phyloP scores from a whole-genome alignment of 208 protist species.

The Borovskyia barvae region DNA sequence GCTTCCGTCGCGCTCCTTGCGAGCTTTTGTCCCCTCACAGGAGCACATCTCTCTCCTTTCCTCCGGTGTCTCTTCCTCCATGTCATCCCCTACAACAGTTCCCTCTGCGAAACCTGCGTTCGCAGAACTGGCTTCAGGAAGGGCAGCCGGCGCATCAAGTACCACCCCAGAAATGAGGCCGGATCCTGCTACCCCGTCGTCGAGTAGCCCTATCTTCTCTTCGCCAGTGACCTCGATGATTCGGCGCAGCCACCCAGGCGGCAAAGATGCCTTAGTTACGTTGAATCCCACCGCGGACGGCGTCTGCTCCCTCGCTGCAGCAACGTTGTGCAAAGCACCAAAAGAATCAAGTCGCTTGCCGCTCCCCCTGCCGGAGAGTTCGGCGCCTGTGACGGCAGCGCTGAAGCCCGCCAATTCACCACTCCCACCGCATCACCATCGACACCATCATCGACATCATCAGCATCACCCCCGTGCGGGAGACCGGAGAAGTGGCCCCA shows the following conservation, averaged over 20 bases:
- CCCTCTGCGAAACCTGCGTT: slow-evolving; percentile 12
- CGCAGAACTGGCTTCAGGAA: background rate
- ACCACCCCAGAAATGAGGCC: background rate
- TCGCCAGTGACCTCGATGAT: too few species aligned
- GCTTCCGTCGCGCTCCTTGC: background rate
- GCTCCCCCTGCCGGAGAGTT: background rate
- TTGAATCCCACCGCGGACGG: background rate
- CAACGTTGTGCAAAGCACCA: too few species aligned
- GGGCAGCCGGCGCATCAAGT: background rate
- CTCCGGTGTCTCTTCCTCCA: slow-evolving; percentile 8
- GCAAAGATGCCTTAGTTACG: background rate
- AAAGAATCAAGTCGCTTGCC: background rate
- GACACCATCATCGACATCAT: slow-evolving; percentile 1
- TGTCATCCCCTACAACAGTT: slow-evolving; percentile 13
- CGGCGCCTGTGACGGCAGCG: background rate
- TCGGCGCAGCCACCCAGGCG: background rate
- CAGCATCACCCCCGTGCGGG: background rate
- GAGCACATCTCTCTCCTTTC: slow-evolving; percentile 1
- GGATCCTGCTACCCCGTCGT: too few species aligned
- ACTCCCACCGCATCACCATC: background rate
- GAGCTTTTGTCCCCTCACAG: background rate
- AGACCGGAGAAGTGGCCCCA: background rate
- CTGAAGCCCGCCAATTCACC: background rate
- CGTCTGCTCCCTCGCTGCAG: background rate
- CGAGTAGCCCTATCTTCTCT: too few species aligned